These are phyloP conservation scores for Phyllosticta paracitricarpa DNA, from an alignment of 2,329 filamentous ascomycete genomes.

Conservation along the genomic window DNA sequence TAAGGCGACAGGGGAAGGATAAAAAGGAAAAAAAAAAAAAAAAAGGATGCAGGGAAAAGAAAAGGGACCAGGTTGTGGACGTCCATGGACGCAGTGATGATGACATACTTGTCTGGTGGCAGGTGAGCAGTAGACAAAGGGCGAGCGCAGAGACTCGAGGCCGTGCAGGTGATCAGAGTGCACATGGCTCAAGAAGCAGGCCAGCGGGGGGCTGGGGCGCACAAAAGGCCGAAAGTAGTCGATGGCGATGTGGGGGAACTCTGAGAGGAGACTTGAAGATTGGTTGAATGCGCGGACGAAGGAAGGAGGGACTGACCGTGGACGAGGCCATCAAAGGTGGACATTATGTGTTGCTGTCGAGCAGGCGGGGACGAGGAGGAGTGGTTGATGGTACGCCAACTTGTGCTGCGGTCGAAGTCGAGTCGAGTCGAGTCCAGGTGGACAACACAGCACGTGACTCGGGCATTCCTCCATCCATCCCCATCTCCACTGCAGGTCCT, in stretches of 20 bases:
- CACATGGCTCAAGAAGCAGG: constrained; percentile 84
- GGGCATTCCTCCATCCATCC: too few species aligned
- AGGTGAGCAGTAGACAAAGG: constrained; percentile 84
- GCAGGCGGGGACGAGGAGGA: too few species aligned
- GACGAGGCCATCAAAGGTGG: constrained; percentile 64
- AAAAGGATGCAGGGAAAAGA: neutral
- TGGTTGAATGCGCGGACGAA: neutral
- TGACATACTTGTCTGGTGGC: constrained; percentile 58
- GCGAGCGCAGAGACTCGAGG: constrained; percentile 63
- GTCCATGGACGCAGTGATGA: neutral
- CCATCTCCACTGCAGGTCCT: too few species aligned
- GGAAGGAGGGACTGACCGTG: constrained; percentile 23
- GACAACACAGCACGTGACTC: neutral
- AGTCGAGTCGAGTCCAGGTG: neutral
- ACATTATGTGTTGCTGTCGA: constrained; percentile 43
- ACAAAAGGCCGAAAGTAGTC: constrained; percentile 65
- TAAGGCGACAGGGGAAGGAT: neutral
- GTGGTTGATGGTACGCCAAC: neutral
- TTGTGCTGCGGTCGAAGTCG: neutral
- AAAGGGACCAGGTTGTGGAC: neutral
- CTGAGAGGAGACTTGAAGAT: constrained; percentile 23
- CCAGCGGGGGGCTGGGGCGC: constrained; percentile 53
- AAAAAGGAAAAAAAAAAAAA: neutral
- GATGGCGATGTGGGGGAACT: constrained; percentile 74
- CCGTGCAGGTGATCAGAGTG: constrained; percentile 84